Percentiles rank a stretch among this genome's conserved stretches.
These are phyloP conservation scores for Cercospora sp. DNA, from an alignment of 2,329 filamentous ascomycete genomes.

Conservation along the genomic window DNA sequence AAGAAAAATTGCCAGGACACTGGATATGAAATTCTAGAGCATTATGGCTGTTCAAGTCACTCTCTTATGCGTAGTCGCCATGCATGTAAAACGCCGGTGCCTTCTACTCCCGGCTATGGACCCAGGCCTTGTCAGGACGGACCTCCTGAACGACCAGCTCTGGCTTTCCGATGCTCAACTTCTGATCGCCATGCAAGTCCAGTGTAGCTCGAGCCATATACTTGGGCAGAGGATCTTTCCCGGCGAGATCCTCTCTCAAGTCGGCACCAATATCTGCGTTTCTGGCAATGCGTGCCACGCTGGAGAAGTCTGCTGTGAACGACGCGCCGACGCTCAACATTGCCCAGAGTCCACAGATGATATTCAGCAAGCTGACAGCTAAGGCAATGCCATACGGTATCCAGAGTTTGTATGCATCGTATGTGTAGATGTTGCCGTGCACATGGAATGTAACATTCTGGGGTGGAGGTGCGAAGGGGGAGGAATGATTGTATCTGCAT, in stretches of 20 bases:
- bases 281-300: slow-evolving; percentile 14
- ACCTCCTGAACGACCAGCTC: background rate
- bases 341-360: slow-evolving; percentile 13
- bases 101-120: background rate
- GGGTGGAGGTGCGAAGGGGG: slow-evolving; percentile 3
- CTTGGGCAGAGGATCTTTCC: slow-evolving; percentile 11
- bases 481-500: slow-evolving; percentile 11
- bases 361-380: slow-evolving; percentile 12
- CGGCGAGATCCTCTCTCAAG: background rate
- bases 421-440: slow-evolving; percentile 22
- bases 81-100: background rate
- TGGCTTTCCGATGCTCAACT: background rate
- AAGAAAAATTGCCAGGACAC: background rate
- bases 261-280: background rate
- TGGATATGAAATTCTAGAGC: too few relatives aligned
- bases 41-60: too few relatives aligned
- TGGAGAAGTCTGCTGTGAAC: slow-evolving; percentile 26
- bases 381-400: slow-evolving; percentile 24
- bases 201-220: slow-evolving; percentile 1
- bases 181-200: background rate
- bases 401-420: slow-evolving; percentile 18
- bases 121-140: background rate
- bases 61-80: background rate
- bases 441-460: slow-evolving; percentile 12
- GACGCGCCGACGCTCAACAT: slow-evolving; percentile 18